Evolutionary conservation across 2,329 filamentous ascomycete species (phyloP).

Genomic region (Botrytis tulipae): DNA sequence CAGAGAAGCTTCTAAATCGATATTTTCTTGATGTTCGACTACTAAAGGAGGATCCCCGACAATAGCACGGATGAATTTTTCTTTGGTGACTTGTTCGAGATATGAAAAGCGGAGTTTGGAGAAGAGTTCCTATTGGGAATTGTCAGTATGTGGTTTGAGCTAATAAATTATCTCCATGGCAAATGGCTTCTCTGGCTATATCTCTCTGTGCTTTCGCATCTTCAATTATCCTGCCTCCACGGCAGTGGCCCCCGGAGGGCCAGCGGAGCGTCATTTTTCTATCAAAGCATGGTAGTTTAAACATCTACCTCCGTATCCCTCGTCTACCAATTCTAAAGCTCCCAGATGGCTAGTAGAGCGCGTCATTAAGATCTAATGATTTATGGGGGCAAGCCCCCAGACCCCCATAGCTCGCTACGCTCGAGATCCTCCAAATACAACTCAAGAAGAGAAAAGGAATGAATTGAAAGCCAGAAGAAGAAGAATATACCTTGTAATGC

Average conservation of each 20-base stretch:
- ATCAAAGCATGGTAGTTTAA: too few relatives aligned
- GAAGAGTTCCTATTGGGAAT: conserved; percentile 69
- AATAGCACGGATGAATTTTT: conserved; percentile 92
- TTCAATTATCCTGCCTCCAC: background rate
- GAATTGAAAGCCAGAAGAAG: background rate
- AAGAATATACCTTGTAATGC: conserved; percentile 71
- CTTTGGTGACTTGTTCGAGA: conserved; percentile 97
- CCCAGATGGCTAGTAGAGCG: too few relatives aligned
- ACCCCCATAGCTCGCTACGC: background rate
- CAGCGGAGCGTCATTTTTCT: background rate
- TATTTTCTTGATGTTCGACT: conserved; percentile 78
- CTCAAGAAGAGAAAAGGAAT: background rate
- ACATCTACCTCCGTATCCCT: too few relatives aligned
- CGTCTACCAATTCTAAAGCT: too few relatives aligned
- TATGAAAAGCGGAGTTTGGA: conserved; percentile 96
- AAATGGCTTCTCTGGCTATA: background rate
- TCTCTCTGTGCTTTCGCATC: background rate
- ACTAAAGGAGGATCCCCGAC: conserved; percentile 87
- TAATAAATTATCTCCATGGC: background rate
- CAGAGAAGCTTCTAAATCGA: conserved; percentile 70
- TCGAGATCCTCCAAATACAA: background rate
- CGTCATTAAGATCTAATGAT: background rate
- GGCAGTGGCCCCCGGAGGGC: background rate
- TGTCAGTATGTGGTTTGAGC: background rate
- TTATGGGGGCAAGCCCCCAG: background rate